Conservation (phyloP, 2,329 filamentous ascomycete genomes). For the Venturia asperata region DNA sequence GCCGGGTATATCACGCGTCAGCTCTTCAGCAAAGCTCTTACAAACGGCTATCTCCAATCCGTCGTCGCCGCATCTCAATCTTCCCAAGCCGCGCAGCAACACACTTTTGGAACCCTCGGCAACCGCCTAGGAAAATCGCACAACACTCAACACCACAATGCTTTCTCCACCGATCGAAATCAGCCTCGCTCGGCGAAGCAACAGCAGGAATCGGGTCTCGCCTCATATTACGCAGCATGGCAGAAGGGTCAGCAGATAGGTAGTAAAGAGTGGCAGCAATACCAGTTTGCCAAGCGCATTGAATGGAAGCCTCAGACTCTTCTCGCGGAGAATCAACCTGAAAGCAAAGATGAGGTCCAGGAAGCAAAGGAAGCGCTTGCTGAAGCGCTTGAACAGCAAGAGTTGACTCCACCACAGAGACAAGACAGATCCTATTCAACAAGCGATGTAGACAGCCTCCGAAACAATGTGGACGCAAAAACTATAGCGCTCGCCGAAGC, state of each 20-base stretch:
- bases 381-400: neutral
- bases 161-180: slow-evolving; percentile 56
- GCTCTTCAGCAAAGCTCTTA: slow-evolving; percentile 93
- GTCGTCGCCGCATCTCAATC: slow-evolving; percentile 92
- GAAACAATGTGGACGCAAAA: slow-evolving; percentile 45
- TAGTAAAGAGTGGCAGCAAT: slow-evolving; percentile 84
- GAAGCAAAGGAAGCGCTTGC: slow-evolving; percentile 23
- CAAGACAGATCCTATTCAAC: slow-evolving; percentile 47
- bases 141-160: slow-evolving; percentile 61
- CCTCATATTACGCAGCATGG: slow-evolving; percentile 87
- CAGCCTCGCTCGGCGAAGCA: slow-evolving; percentile 27
- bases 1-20: slow-evolving; percentile 85
- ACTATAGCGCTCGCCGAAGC: slow-evolving; percentile 44
- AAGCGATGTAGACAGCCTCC: slow-evolving; percentile 54
- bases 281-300: slow-evolving; percentile 79
- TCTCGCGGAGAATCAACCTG: slow-evolving; percentile 30
- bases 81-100: slow-evolving; percentile 60
- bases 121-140: slow-evolving; percentile 40
- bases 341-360: slow-evolving; percentile 31
- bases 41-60: slow-evolving; percentile 96
- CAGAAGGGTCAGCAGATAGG: slow-evolving; percentile 67
- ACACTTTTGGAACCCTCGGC: slow-evolving; percentile 35
- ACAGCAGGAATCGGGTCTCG: slow-evolving; percentile 46
- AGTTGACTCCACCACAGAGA: slow-evolving; percentile 22
- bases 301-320: slow-evolving; percentile 66